phyloP scores from a whole-genome alignment of 2,329 filamentous ascomycete species.

The Monilinia aucupariae region DNA sequence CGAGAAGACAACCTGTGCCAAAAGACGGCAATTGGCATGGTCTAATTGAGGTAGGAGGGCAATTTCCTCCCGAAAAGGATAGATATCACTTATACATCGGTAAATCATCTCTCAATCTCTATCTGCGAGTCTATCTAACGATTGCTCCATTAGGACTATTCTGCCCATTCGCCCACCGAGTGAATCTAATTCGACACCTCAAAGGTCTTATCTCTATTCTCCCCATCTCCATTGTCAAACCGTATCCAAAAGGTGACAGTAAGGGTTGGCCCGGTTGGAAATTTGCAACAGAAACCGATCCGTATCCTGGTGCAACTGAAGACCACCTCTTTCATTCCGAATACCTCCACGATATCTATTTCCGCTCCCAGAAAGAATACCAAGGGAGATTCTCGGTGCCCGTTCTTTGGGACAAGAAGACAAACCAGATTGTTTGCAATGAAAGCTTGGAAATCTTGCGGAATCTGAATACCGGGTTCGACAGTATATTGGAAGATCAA shows the following conservation, averaged over 20 bases:
- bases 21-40: conserved; percentile 7
- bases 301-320: not conserved
- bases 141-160: conserved; percentile 10
- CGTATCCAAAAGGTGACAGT: conserved; percentile 5
- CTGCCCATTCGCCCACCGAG: conserved; percentile 54
- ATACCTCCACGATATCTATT: conserved; percentile 60
- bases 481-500: conserved; percentile 19
- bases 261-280: conserved; percentile 16
- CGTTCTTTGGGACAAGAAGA: conserved; percentile 57
- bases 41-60: conserved; percentile 16
- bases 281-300: conserved; percentile 17
- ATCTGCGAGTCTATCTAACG: not conserved
- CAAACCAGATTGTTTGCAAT: conserved; percentile 63
- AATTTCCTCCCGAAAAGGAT: conserved; percentile 58
- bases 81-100: conserved; percentile 50
- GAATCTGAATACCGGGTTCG: conserved; percentile 62
- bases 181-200: conserved; percentile 77
- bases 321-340: conserved; percentile 42
- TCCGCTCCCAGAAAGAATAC: conserved; percentile 57
- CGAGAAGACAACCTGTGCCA: not conserved
- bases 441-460: conserved; percentile 76
- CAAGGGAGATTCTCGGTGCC: conserved; percentile 62
- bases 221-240: conserved; percentile 13
- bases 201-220: conserved; percentile 79
- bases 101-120: not conserved